phyloP scores from a whole-genome alignment of 495 filamentous ascomycete genomes.

The Xylaria sp. region DNA sequence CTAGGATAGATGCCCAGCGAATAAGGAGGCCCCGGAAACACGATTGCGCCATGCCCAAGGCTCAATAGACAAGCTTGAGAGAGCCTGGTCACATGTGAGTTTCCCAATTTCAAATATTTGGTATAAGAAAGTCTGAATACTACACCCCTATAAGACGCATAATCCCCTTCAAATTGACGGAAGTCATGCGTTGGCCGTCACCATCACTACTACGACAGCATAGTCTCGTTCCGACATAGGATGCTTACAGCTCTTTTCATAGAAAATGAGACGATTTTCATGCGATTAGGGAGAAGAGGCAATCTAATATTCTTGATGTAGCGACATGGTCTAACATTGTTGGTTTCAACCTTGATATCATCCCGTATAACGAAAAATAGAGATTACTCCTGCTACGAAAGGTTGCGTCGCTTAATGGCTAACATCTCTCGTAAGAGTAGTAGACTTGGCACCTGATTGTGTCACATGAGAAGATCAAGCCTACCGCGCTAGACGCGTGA shows the following conservation, averaged over 20 bases:
- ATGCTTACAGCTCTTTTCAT: background rate
- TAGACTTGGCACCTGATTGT: background rate
- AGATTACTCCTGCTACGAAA: background rate
- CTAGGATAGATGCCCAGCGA: background rate
- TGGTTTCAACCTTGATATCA: background rate
- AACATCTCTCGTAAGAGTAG: background rate
- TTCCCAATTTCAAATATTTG: background rate
- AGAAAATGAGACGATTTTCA: background rate
- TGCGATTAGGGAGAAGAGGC: background rate
- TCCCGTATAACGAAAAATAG: background rate
- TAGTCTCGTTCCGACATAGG: background rate
- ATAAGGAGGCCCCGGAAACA: background rate
- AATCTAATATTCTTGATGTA: background rate
- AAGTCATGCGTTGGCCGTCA: background rate
- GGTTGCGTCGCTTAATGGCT: background rate
- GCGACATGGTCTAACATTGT: background rate
- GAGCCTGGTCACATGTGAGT: background rate
- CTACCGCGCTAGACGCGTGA: background rate
- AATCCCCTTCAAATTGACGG: background rate
- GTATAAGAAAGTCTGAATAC: background rate
- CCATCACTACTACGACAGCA: background rate
- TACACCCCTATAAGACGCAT: slow-evolving; percentile 15
- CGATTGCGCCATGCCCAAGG: background rate
- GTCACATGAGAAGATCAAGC: background rate
- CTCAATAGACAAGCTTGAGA: background rate